Conservation (phyloP, 2,329 filamentous ascomycete species). For the Botryotinia globosa region DNA sequence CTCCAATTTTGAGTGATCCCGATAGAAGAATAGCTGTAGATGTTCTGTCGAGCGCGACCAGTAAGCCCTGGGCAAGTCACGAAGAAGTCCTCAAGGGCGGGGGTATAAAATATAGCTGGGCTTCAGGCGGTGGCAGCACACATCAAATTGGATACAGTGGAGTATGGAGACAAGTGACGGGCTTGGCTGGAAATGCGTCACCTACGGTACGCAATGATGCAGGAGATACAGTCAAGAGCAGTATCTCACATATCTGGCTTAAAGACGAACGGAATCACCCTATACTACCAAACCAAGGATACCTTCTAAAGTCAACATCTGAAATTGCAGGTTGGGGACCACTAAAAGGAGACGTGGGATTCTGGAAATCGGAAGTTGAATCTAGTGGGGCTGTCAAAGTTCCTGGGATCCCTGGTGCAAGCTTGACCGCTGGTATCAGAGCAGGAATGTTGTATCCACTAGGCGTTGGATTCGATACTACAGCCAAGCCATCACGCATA, state of each 20-base stretch:
- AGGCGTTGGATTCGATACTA: constrained; percentile 54
- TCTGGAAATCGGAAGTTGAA: constrained; percentile 88
- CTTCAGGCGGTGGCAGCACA: constrained; percentile 59
- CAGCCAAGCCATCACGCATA: constrained; percentile 68
- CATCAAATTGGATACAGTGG: constrained; percentile 80
- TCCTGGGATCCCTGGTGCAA: constrained; percentile 64
- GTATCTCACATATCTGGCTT: constrained; percentile 76
- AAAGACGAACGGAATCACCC: constrained; percentile 81
- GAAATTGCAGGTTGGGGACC: constrained; percentile 88
- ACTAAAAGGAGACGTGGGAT: constrained; percentile 85
- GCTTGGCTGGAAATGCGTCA: constrained; percentile 71
- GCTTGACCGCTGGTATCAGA: constrained; percentile 76
- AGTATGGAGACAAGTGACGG: constrained; percentile 85
- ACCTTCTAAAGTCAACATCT: constrained; percentile 71
- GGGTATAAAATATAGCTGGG: constrained; percentile 73
- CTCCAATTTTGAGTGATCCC: constrained; percentile 80
- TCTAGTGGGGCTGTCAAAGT: constrained; percentile 69
- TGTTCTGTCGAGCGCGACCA: constrained; percentile 75
- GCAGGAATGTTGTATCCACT: constrained; percentile 83
- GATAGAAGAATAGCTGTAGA: constrained; percentile 77
- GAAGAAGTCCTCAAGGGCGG: constrained; percentile 84
- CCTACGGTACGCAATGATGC: constrained; percentile 80
- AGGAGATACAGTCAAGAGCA: constrained; percentile 87
- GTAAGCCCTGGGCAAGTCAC: constrained; percentile 91
- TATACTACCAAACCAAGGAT: constrained; percentile 78